A percentile compares a stretch with the other conserved stretches of the same genome.
phyloP scores from a whole-genome alignment of 192 early-diverging fungal genomes.

The Rhizoclosmatium globosum region DNA sequence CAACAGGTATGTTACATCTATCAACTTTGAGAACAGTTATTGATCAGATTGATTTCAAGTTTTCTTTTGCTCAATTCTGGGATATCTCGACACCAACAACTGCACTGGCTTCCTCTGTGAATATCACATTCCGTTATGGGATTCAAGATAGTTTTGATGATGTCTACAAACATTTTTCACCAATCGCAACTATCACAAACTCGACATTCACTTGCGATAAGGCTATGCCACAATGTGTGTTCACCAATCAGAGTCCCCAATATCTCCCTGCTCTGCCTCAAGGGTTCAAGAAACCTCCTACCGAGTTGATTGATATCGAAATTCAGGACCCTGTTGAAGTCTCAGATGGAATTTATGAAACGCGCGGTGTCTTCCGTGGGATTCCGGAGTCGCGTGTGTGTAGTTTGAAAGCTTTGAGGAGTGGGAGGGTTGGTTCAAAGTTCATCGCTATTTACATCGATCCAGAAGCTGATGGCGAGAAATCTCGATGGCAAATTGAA shows the following conservation, averaged over 20 bases:
- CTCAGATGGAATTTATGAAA: no score
- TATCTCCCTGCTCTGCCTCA: background rate
- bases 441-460: slow-evolving; percentile 11
- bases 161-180: background rate
- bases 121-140: slow-evolving; percentile 24
- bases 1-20: slow-evolving; percentile 16
- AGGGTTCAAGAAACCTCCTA: background rate
- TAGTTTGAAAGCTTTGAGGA: background rate
- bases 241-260: background rate
- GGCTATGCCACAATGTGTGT: background rate
- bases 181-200: background rate
- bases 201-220: background rate
- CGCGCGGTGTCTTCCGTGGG: background rate
- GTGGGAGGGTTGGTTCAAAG: no score
- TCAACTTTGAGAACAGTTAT: background rate
- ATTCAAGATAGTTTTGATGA: background rate
- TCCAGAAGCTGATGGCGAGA: background rate
- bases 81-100: slow-evolving; percentile 15
- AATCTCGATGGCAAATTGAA: slow-evolving; percentile 17
- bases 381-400: slow-evolving; percentile 1
- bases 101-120: slow-evolving; percentile 1
- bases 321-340: no score
- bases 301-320: no score
- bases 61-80: slow-evolving; percentile 31
- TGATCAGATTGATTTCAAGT: background rate